Evolutionary conservation across 2,329 filamentous ascomycete genomes (phyloP).

Genomic region (Gaeumannomyces tritici): DNA sequence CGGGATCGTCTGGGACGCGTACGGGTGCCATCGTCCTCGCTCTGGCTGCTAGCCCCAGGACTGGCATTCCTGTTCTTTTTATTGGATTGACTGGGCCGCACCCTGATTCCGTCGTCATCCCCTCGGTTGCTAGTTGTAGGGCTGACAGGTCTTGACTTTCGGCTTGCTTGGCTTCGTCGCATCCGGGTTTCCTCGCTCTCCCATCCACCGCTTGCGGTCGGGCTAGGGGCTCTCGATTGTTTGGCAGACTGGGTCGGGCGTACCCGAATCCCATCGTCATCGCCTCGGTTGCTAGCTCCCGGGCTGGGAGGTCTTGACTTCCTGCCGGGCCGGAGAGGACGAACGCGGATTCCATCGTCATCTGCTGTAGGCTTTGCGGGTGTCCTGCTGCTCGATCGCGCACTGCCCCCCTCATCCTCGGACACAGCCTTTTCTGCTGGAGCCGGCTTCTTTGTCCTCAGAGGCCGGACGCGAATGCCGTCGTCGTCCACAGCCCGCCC

Average conservation of each 20-base stretch:
- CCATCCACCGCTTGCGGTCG: background rate
- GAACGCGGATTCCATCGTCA: slow-evolving; percentile 15
- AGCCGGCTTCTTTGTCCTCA: slow-evolving; percentile 7
- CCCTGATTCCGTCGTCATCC: background rate
- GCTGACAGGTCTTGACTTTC: background rate
- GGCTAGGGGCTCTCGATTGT: background rate
- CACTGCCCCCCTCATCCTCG: background rate
- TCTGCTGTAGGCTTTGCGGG: background rate
- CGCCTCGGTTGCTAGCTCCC: background rate
- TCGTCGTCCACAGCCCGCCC: slow-evolving; percentile 18
- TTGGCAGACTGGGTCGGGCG: slow-evolving; percentile 8
- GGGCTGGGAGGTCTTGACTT: background rate
- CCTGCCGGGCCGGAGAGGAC: slow-evolving; percentile 2
- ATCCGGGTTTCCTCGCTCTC: slow-evolving; percentile 16
- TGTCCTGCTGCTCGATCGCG: background rate
- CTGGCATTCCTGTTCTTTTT: background rate
- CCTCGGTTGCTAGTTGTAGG: background rate
- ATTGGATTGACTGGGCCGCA: slow-evolving; percentile 9
- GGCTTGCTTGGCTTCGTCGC: slow-evolving; percentile 7
- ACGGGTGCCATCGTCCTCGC: slow-evolving; percentile 29
- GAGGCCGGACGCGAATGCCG: slow-evolving; percentile 27
- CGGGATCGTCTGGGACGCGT: slow-evolving; percentile 16
- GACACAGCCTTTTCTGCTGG: background rate
- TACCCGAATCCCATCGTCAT: slow-evolving; percentile 16
- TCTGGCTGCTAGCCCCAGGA: background rate